A percentile compares a stretch with the other conserved stretches of the same genome.
These are phyloP conservation scores for Alternaria burnsii DNA, from an alignment of 2,329 filamentous ascomycete species.

Conservation along the genomic window DNA sequence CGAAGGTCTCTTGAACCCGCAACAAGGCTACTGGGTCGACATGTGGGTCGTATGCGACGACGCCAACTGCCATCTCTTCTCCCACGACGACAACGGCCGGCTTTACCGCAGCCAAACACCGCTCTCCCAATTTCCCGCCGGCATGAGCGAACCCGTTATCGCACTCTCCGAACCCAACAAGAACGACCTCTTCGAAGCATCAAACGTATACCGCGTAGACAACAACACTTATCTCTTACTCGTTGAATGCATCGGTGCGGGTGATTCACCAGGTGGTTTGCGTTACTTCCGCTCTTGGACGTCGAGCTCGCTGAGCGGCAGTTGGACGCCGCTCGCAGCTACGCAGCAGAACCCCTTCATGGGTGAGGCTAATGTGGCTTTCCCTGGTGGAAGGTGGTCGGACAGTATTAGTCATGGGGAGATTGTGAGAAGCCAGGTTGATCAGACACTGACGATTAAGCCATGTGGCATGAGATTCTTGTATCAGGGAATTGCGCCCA, in stretches of 20 bases:
- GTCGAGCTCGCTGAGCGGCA: constrained; percentile 40
- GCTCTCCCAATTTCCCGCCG: constrained; percentile 46
- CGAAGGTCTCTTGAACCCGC: constrained; percentile 35
- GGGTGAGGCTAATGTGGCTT: constrained; percentile 50
- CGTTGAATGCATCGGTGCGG: constrained; percentile 51
- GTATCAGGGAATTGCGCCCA: constrained; percentile 53
- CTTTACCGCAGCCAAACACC: constrained; percentile 53
- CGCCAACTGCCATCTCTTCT: constrained; percentile 52
- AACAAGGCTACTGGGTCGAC: constrained; percentile 54
- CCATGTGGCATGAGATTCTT: constrained; percentile 48
- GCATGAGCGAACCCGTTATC: constrained; percentile 51
- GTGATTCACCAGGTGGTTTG: constrained; percentile 28
- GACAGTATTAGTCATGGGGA: constrained; percentile 51
- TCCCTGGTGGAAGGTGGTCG: constrained; percentile 48
- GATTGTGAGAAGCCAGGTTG: constrained; percentile 46
- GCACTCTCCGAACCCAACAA: constrained; percentile 39
- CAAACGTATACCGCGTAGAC: constrained; percentile 49
- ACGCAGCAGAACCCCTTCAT: constrained; percentile 52
- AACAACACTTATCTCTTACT: constrained; percentile 49
- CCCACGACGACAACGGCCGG: constrained; percentile 54
- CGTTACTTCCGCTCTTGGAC: constrained; percentile 56
- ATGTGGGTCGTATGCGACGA: constrained; percentile 57
- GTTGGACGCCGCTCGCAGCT: constrained; percentile 48
- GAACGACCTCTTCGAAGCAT: constrained; percentile 50
- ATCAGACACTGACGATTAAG: constrained; percentile 51